Percentiles rank a stretch among this genome's conserved stretches.
Conservation (phyloP, 495 filamentous ascomycete species). For the Sordaria brevicollis region DNA sequence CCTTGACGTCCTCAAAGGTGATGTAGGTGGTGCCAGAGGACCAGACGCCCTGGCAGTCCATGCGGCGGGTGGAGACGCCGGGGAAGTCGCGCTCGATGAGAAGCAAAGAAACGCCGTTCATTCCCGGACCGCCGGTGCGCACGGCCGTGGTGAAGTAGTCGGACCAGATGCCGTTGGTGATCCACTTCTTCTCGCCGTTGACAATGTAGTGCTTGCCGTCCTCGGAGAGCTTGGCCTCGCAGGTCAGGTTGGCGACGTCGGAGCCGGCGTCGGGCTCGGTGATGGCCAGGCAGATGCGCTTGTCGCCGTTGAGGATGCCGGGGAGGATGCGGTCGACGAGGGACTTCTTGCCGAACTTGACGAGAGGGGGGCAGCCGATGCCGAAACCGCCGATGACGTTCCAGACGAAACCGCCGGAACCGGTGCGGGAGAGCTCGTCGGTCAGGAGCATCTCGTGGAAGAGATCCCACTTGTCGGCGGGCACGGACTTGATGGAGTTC, state of each 20-base stretch:
- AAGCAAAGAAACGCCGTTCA: constrained; percentile 83
- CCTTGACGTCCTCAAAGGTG: constrained; percentile 97
- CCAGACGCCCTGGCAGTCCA: constrained; percentile 99
- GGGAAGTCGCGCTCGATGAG: constrained; percentile 68
- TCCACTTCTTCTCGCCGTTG: constrained; percentile 99
- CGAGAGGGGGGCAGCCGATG: constrained; percentile 82
- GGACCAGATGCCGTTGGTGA: constrained; percentile 92
- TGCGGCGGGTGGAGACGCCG: constrained; percentile 83
- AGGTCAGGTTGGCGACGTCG: constrained; percentile 90
- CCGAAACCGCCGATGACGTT: constrained; percentile 91
- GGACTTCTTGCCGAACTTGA: constrained; percentile 85
- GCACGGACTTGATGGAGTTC: constrained; percentile 61
- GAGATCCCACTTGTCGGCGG: constrained; percentile 87
- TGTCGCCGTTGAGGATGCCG: constrained; percentile 80
- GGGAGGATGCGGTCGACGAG: constrained; percentile 71
- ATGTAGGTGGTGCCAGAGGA: constrained; percentile 91
- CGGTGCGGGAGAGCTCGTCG: constrained; percentile 82
- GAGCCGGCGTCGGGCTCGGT: constrained; percentile 47
- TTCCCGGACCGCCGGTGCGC: constrained; percentile 73
- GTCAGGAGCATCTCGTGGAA: constrained; percentile 96
- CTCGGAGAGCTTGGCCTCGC: constrained; percentile 83
- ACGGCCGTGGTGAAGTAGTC: constrained; percentile 98
- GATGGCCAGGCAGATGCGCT: constrained; percentile 71
- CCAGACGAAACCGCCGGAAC: constrained; percentile 95
- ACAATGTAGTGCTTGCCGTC: constrained; percentile 99